Evolutionary conservation across 495 filamentous ascomycete species (phyloP).

Genomic region (Penicillium verhagenii): DNA sequence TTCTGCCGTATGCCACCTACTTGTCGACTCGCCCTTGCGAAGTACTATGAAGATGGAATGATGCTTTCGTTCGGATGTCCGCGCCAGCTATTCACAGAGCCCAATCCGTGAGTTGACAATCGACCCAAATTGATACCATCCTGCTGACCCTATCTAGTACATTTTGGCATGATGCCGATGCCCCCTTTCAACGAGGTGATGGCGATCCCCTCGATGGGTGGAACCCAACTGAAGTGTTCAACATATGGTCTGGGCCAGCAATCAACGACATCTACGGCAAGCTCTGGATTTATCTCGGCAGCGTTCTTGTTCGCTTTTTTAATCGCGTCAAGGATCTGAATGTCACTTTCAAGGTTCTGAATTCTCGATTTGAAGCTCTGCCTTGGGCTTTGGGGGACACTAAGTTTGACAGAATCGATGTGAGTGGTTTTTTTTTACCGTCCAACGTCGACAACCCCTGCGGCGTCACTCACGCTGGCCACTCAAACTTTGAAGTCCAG

Average conservation of each 20-base stretch:
- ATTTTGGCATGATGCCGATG: neutral
- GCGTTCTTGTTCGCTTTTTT: neutral
- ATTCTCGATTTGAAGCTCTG: neutral
- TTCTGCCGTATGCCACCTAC: neutral
- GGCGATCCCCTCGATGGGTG: neutral
- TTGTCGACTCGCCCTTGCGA: slow-evolving; percentile 19
- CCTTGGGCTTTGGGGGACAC: neutral
- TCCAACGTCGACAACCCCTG: too few species aligned
- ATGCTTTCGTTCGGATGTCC: slow-evolving; percentile 34
- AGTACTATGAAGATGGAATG: slow-evolving; percentile 33
- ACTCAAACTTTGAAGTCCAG: too few species aligned
- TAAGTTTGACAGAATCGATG: neutral
- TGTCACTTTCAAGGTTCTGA: neutral
- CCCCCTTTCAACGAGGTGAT: neutral
- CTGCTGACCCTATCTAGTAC: neutral
- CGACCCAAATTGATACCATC: neutral
- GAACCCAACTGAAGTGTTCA: slow-evolving; percentile 14
- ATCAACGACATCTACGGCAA: slow-evolving; percentile 32
- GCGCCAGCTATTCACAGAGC: slow-evolving; percentile 21
- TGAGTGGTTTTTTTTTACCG: neutral
- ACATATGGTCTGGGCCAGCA: slow-evolving; percentile 13
- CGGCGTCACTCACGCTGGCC: too few species aligned
- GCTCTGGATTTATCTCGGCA: slow-evolving; percentile 24
- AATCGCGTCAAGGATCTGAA: neutral
- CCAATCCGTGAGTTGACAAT: slow-evolving; percentile 28